Conservation (phyloP, 768 basidiomycete genomes). For the Lentinula aciculospora region DNA sequence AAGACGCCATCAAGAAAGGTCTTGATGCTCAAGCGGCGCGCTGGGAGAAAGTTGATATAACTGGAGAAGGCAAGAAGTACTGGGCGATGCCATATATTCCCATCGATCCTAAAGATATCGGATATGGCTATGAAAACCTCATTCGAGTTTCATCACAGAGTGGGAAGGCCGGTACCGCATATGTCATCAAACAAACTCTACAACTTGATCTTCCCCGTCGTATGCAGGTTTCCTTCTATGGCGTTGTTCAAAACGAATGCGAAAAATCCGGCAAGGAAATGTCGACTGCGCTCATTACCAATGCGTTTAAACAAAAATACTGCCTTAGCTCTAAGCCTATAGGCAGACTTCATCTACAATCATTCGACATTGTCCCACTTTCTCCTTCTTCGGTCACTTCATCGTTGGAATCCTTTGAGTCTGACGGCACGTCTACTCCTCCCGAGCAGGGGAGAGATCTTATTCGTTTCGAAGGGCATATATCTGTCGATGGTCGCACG, state of each 20-base stretch:
- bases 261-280: constrained; percentile 79
- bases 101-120: constrained; percentile 80
- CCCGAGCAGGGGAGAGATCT: constrained; percentile 11
- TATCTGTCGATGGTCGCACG: constrained; percentile 60
- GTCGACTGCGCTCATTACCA: constrained; percentile 70
- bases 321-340: constrained; percentile 55
- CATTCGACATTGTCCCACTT: constrained; percentile 51
- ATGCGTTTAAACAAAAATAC: constrained; percentile 63
- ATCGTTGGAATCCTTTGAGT: constrained; percentile 32
- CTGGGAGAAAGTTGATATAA: constrained; percentile 42
- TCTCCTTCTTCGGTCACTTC: constrained; percentile 34
- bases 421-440: constrained; percentile 24
- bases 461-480: constrained; percentile 59
- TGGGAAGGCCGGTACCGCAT: constrained; percentile 77
- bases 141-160: constrained; percentile 87
- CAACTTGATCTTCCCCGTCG: constrained; percentile 72
- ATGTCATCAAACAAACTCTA: constrained; percentile 73
- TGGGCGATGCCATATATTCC: constrained; percentile 86
- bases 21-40: constrained; percentile 59
- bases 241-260: constrained; percentile 66
- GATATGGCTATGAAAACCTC: constrained; percentile 81
- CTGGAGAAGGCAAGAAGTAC: constrained; percentile 35
- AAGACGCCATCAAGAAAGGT: constrained; percentile 86
- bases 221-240: constrained; percentile 81
- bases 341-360: constrained; percentile 60